Percentiles rank a stretch among this genome's conserved stretches.
Conservation (phyloP, 495 filamentous ascomycete genomes). For the Friedmanniomyces simplex region DNA sequence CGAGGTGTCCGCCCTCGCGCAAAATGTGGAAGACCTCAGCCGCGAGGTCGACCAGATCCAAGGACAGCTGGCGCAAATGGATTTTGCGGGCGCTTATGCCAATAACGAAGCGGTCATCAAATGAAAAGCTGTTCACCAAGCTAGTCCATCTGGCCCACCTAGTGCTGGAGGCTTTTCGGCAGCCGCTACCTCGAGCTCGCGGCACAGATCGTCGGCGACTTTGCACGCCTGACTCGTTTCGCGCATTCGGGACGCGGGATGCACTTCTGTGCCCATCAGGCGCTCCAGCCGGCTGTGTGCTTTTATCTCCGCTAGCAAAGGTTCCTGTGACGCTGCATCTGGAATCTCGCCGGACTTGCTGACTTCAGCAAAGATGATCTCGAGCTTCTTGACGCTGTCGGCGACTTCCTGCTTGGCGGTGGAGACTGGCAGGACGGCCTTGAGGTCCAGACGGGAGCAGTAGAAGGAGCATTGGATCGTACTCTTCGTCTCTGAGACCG, state of each 20-base stretch:
- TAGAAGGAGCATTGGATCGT: slow-evolving; percentile 4
- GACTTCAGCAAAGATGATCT: neutral
- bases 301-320: slow-evolving; percentile 3
- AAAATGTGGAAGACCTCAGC: slow-evolving; percentile 76
- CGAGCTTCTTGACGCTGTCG: slow-evolving; percentile 5
- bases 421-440: neutral
- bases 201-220: slow-evolving; percentile 9
- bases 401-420: neutral
- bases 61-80: slow-evolving; percentile 43
- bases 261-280: neutral
- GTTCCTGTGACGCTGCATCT: neutral
- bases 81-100: slow-evolving; percentile 34
- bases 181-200: slow-evolving; percentile 3
- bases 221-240: slow-evolving; percentile 5
- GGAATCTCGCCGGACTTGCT: neutral
- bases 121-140: slow-evolving; percentile 1
- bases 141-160: neutral
- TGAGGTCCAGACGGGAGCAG: neutral
- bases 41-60: slow-evolving; percentile 66
- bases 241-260: slow-evolving; percentile 1
- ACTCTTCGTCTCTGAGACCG: neutral
- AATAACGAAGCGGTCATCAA: slow-evolving; percentile 8
- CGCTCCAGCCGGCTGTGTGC: slow-evolving; percentile 1
- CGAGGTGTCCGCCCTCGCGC: slow-evolving; percentile 67
- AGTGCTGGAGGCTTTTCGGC: neutral